These are phyloP conservation scores for Oenanthe javanica DNA, from an alignment of 140 eudicot genomes.

Conservation along the genomic window DNA sequence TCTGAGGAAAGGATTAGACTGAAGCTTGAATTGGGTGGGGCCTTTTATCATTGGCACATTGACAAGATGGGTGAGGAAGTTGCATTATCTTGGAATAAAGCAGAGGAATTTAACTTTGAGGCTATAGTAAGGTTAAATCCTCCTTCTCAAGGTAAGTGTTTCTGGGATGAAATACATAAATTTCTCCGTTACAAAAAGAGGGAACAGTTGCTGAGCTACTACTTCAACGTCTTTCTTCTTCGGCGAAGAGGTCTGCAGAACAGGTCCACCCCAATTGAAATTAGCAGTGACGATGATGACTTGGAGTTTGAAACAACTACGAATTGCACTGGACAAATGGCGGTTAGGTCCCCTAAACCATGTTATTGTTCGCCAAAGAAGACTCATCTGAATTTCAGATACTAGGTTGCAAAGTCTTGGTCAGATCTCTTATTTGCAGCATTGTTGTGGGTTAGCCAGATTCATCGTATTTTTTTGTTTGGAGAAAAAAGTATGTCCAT, in stretches of 20 bases:
- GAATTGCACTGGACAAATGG: conserved; percentile 24
- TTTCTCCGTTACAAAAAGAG: conserved; percentile 34
- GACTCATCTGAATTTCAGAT: conserved; percentile 29
- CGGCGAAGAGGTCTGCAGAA: conserved; percentile 67
- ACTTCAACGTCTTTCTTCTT: conserved; percentile 65
- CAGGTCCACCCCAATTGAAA: conserved; percentile 35
- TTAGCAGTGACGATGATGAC: conserved; percentile 84
- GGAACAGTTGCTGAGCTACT: conserved; percentile 58
- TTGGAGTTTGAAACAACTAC: conserved; percentile 29
- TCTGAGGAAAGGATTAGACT: conserved; percentile 36
- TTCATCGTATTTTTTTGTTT: not conserved
- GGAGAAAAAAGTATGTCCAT: not conserved
- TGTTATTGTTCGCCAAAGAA: conserved; percentile 67
- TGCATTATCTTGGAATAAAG: conserved; percentile 41
- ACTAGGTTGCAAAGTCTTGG: conserved; percentile 14
- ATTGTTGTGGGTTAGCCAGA: not conserved
- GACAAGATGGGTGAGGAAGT: conserved; percentile 74
- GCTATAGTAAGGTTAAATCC: conserved; percentile 46
- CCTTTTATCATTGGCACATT: conserved; percentile 49
- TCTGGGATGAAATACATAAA: conserved; percentile 48
- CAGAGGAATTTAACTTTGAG: conserved; percentile 47
- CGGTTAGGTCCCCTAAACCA: conserved; percentile 32
- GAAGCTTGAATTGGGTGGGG: conserved; percentile 58
- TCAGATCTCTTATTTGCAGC: conserved; percentile 18
- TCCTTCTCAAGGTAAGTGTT: conserved; percentile 32